These are phyloP conservation scores for Talaromyces sp. DNA, from an alignment of 2,329 filamentous ascomycete genomes.

Conservation along the genomic window DNA sequence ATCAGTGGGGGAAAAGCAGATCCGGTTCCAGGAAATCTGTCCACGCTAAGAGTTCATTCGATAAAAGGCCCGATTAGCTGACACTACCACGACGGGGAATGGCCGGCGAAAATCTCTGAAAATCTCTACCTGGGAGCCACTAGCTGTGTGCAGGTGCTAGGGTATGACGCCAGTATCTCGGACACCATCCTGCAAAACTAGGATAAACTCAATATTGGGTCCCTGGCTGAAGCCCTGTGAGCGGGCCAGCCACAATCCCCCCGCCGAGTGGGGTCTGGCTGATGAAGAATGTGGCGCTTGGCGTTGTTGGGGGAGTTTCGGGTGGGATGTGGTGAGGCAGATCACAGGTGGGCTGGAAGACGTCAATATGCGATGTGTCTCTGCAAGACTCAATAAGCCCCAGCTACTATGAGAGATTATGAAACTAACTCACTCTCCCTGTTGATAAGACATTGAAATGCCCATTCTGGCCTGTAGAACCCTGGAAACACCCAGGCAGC, in stretches of 20 bases:
- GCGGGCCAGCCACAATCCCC: neutral
- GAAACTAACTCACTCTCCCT: too few species aligned
- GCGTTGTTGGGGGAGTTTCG: neutral
- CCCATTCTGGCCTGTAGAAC: too few species aligned
- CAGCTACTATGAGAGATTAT: too few species aligned
- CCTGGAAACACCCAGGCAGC: too few species aligned
- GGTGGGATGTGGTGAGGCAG: neutral
- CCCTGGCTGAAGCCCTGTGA: neutral
- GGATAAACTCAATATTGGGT: neutral
- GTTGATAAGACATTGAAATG: too few species aligned
- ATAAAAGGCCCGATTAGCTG: too few species aligned
- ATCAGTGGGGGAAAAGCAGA: slow-evolving; percentile 13
- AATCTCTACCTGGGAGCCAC: neutral
- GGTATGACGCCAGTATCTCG: neutral
- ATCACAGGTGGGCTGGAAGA: too few species aligned
- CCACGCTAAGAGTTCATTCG: neutral
- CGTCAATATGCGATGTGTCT: too few species aligned
- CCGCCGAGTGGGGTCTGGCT: neutral
- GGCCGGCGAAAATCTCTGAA: neutral
- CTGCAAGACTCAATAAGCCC: too few species aligned
- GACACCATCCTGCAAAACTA: too few species aligned
- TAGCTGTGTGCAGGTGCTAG: too few species aligned
- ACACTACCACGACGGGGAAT: neutral
- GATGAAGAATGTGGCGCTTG: slow-evolving; percentile 1
- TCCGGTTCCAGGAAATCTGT: neutral